Conservation (phyloP, 2,329 filamentous ascomycete species). For the Pyrenophora seminiperda region DNA sequence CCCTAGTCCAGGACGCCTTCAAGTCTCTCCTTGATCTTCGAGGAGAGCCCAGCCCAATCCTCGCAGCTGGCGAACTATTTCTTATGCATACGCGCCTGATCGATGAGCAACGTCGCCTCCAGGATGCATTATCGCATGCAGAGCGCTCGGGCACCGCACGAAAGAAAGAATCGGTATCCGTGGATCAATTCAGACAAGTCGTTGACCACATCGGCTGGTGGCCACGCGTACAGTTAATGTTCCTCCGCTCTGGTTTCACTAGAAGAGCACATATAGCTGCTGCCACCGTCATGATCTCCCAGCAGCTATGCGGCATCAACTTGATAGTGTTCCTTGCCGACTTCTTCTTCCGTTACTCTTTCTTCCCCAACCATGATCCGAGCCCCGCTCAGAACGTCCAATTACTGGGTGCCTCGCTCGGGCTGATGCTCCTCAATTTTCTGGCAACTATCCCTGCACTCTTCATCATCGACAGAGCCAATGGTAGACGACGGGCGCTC, state of each 20-base stretch:
- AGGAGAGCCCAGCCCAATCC: background rate
- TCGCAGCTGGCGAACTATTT: background rate
- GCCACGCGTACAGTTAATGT: background rate
- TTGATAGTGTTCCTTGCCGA: background rate
- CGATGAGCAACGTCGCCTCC: background rate
- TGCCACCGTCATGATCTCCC: background rate
- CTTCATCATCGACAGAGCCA: background rate
- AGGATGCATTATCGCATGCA: background rate
- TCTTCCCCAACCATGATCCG: too few species aligned
- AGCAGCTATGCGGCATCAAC: background rate
- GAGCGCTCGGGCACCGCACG: too few species aligned
- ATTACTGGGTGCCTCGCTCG: background rate
- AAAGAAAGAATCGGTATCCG: too few species aligned
- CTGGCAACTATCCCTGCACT: background rate
- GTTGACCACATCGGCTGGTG: background rate
- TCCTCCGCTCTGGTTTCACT: background rate
- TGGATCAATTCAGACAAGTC: too few species aligned
- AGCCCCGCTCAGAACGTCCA: background rate
- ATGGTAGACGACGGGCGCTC: background rate
- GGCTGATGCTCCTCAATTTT: background rate
- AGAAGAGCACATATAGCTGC: background rate
- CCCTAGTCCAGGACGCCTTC: background rate
- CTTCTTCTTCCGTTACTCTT: background rate
- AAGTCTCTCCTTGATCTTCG: background rate
- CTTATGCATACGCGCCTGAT: background rate